These are phyloP conservation scores for Xylariales sp. DNA, from an alignment of 2,329 filamentous ascomycete genomes.

Conservation along the genomic window DNA sequence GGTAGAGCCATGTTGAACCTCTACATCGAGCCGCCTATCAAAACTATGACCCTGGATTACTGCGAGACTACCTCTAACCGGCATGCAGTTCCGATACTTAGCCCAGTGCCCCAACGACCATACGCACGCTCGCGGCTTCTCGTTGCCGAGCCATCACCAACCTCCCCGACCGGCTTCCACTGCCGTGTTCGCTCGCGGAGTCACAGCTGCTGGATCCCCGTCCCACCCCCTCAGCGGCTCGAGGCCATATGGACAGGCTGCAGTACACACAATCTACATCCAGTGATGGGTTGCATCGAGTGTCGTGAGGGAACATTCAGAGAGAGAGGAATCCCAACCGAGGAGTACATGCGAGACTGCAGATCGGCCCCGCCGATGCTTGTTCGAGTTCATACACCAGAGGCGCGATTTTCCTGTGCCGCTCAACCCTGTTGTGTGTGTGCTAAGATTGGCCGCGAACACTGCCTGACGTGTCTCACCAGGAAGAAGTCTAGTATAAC, in stretches of 20 bases:
- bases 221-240: background rate
- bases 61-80: background rate
- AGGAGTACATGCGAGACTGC: background rate
- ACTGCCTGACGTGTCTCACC: too few species aligned
- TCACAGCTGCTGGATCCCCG: background rate
- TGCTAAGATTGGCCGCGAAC: background rate
- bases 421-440: background rate
- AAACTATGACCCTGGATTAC: background rate
- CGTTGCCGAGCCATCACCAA: background rate
- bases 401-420: background rate
- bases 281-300: background rate
- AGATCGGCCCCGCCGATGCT: constrained; percentile 2
- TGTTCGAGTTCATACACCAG: background rate
- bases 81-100: background rate
- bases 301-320: background rate
- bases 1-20: background rate
- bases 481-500: too few species aligned
- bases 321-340: background rate
- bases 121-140: background rate
- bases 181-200: background rate
- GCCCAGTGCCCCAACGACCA: background rate
- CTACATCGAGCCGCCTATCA: background rate
- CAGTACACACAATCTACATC: background rate
- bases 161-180: background rate
- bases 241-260: background rate